Evolutionary conservation across 2,329 filamentous ascomycete genomes (phyloP), one percentile per base, ranked within the genome.

Genomic region (Neonectria sp.): DNA sequence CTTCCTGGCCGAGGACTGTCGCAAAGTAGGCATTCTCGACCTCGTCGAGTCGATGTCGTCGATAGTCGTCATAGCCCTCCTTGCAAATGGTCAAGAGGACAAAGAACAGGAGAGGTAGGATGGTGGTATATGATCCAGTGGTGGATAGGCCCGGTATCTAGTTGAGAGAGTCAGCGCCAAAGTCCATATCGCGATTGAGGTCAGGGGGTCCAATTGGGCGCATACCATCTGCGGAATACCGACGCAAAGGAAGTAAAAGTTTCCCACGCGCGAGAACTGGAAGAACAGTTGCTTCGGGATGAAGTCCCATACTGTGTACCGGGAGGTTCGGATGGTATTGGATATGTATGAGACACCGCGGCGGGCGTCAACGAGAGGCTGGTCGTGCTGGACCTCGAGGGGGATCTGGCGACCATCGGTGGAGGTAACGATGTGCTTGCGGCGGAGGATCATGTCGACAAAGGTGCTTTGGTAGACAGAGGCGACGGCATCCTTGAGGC

Each of bases 231-330:
- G 94, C 56, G 95, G 86, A 68, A 97, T 91, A 49, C 93, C 93
- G 70, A 97, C 90, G 72, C 93, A 91, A 63, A 97, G 86, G 79
- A 97, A 97, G 80, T 97, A 89, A 76, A 97, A 96, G 80, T 97
- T 97, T 72, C 93, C 93, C 55, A 97, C 82, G 68, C 95, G 93
- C 8, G 93, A 93, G 77, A 96, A 96, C 76, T 97, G 94, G 61
- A 94, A 95, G 67, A 95, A 87, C 17, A 97, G 79, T 78, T 97
- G 95, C 69, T 94, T 93, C 3, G 94, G 95, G 15, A 97, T 80
- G 78, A 97, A 97, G 79, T 95, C 93, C 86, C 91, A 95, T 2
- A 93, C 80, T 24, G 91, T 96, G 79, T 97, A 97, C 55, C 94
- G 90, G 70, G 92, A 94, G 0, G 93, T 95, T 48, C 94, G 90